Percentiles rank a stretch among this genome's conserved stretches.
These are phyloP conservation scores for Plectosphaerella cucumerina DNA, from an alignment of 2,329 filamentous ascomycete genomes.

Conservation along the genomic window DNA sequence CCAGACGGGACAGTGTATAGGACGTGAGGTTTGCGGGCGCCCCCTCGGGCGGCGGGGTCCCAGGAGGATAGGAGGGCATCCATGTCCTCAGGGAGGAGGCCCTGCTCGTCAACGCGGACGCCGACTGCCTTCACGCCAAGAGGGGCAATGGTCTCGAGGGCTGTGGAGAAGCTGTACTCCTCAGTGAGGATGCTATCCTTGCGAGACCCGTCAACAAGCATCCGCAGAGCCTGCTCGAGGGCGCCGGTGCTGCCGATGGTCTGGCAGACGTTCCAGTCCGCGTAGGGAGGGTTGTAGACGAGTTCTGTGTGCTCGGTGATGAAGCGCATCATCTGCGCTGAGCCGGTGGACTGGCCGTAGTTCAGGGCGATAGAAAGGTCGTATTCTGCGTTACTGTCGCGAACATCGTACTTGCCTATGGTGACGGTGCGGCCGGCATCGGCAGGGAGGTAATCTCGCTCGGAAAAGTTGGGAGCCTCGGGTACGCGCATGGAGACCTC, in stretches of 20 bases:
- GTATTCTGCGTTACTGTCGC: constrained; percentile 47
- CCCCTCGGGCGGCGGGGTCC: constrained; percentile 40
- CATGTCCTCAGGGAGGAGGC: constrained; percentile 46
- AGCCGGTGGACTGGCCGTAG: constrained; percentile 83
- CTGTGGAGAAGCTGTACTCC: constrained; percentile 84
- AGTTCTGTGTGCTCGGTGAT: constrained; percentile 95
- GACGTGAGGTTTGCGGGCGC: constrained; percentile 47
- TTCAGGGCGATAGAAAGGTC: constrained; percentile 90
- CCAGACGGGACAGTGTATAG: constrained; percentile 67
- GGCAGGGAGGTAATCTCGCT: constrained; percentile 54
- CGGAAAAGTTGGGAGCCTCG: constrained; percentile 63
- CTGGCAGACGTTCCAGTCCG: constrained; percentile 83
- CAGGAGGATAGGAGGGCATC: constrained; percentile 47
- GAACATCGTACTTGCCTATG: constrained; percentile 81
- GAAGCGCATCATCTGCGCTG: constrained; percentile 83
- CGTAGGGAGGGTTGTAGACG: constrained; percentile 79
- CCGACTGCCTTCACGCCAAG: constrained; percentile 49
- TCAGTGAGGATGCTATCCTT: constrained; percentile 81
- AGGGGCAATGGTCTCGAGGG: constrained; percentile 53
- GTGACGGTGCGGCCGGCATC: constrained; percentile 44
- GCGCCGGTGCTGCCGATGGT: constrained; percentile 83
- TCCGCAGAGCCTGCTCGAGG: constrained; percentile 76
- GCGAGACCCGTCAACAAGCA: constrained; percentile 67
- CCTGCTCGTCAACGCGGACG: constrained; percentile 47
- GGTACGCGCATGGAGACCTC: constrained; percentile 73